Evolutionary conservation across 2,329 filamentous ascomycete species (phyloP).

Genomic region (Scedosporium apiospermum): DNA sequence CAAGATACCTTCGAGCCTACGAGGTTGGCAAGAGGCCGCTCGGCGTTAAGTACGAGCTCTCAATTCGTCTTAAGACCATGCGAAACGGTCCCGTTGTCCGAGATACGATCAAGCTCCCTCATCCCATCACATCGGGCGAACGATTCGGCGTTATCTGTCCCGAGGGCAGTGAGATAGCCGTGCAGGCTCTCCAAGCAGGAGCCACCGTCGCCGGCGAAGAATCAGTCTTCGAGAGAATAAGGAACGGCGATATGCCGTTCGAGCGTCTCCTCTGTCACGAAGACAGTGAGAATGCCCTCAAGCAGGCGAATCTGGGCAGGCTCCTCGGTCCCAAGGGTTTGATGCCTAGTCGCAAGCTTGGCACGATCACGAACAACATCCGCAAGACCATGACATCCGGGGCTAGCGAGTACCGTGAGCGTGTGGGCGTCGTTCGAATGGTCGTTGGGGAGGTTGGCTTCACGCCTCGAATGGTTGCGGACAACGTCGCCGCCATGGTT

Average conservation of each 20-base stretch:
- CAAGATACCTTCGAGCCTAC: conserved; percentile 59
- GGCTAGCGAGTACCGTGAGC: conserved; percentile 79
- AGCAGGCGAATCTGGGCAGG: conserved; percentile 70
- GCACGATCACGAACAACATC: conserved; percentile 80
- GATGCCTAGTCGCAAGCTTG: conserved; percentile 84
- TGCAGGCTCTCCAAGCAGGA: conserved; percentile 66
- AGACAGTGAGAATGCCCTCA: conserved; percentile 66
- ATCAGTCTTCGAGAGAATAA: conserved; percentile 70
- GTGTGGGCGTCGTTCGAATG: conserved; percentile 73
- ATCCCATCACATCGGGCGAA: conserved; percentile 80
- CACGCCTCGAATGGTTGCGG: conserved; percentile 74
- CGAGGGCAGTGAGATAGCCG: conserved; percentile 65
- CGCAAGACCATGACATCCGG: conserved; percentile 66
- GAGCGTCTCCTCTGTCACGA: conserved; percentile 82
- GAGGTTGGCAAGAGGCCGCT: conserved; percentile 77
- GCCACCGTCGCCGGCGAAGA: conserved; percentile 81
- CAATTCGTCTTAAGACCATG: conserved; percentile 70
- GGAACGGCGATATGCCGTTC: conserved; percentile 68
- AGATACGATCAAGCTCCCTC: conserved; percentile 78
- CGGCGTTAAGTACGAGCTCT: conserved; percentile 77
- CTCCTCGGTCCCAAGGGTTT: conserved; percentile 81
- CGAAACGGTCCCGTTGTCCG: conserved; percentile 83
- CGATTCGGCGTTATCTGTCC: conserved; percentile 86
- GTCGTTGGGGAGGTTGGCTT: conserved; percentile 87
- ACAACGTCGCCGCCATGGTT: conserved; percentile 74